Percentiles rank a stretch among this genome's conserved stretches.
Evolutionary conservation across 768 basidiomycete genomes (phyloP).

Genomic region (Atractiella rhizophila): DNA sequence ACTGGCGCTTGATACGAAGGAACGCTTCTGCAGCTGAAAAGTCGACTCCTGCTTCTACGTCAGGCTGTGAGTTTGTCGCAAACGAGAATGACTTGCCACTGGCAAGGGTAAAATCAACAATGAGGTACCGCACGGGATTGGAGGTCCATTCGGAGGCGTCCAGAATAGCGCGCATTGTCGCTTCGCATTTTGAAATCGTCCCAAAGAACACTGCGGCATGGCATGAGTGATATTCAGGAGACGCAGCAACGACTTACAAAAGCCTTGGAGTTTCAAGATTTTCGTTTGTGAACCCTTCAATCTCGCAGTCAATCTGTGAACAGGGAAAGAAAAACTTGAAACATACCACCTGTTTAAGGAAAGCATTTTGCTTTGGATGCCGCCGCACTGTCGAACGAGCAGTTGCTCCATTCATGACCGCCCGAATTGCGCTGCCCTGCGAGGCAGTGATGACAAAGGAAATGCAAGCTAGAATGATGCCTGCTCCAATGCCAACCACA

Average conservation of each 20-base stretch:
- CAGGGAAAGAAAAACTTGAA: background rate
- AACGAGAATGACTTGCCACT: conserved; percentile 5
- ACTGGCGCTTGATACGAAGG: conserved; percentile 59
- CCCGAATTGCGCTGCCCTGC: conserved; percentile 54
- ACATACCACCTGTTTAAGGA: conserved; percentile 54
- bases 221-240: background rate
- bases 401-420: conserved; percentile 27
- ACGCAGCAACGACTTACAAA: conserved; percentile 15
- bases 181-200: conserved; percentile 73
- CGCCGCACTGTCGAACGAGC: conserved; percentile 76
- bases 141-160: conserved; percentile 42
- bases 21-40: conserved; percentile 89
- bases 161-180: conserved; percentile 50
- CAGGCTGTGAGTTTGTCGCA: background rate
- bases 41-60: conserved; percentile 42
- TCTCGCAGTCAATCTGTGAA: background rate
- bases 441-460: conserved; percentile 97
- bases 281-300: conserved; percentile 74
- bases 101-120: conserved; percentile 64
- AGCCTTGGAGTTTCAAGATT: conserved; percentile 67
- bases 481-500: conserved; percentile 73
- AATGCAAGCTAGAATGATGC: conserved; percentile 29
- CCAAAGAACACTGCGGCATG: conserved; percentile 45
- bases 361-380: conserved; percentile 55
- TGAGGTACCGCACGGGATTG: conserved; percentile 64